Percentiles rank a stretch among this genome's conserved stretches.
phyloP scores from a whole-genome alignment of 352 stramenopile genomes.

The Phytophthora fragariaefolia region DNA sequence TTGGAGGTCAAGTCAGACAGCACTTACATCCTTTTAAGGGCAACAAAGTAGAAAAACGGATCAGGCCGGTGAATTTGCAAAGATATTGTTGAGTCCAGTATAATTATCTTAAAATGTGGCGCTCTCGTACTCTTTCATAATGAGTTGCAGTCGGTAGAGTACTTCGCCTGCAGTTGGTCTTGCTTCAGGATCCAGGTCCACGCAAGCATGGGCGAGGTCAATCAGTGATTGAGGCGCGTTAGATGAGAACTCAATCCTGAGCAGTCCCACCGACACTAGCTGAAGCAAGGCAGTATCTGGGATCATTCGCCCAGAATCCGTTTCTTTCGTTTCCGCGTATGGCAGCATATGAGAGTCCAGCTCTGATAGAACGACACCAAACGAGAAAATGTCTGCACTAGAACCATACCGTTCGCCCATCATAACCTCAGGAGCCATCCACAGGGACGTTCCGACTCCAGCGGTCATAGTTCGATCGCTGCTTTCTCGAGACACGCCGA shows the following conservation, averaged over 20 bases:
- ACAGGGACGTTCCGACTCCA: conserved; percentile 44
- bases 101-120: conserved; percentile 24
- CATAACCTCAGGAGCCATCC: conserved; percentile 59
- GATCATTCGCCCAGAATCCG: conserved; percentile 29
- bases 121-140: conserved; percentile 41
- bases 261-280: conserved; percentile 44
- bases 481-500: conserved; percentile 47
- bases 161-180: conserved; percentile 44
- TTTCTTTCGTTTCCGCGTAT: conserved; percentile 30
- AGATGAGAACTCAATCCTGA: conserved; percentile 45
- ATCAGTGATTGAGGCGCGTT: conserved; percentile 32
- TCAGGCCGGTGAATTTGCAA: too few relatives aligned
- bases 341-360: conserved; percentile 50
- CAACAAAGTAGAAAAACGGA: too few relatives aligned
- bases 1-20: too few relatives aligned
- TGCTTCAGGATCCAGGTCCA: conserved; percentile 39
- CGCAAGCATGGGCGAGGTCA: conserved; percentile 41
- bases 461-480: conserved; percentile 46
- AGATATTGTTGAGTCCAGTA: conserved; percentile 1
- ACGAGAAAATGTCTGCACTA: conserved; percentile 59
- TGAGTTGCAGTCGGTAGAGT: conserved; percentile 47
- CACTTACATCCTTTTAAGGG: too few relatives aligned
- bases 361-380: conserved; percentile 52
- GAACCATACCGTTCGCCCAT: conserved; percentile 50
- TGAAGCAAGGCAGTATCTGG: conserved; percentile 49